Evolutionary conservation across 129 eudicot species (phyloP), one percentile per base, ranked within the genome.

Genomic region (Escallonia herrerae): DNA sequence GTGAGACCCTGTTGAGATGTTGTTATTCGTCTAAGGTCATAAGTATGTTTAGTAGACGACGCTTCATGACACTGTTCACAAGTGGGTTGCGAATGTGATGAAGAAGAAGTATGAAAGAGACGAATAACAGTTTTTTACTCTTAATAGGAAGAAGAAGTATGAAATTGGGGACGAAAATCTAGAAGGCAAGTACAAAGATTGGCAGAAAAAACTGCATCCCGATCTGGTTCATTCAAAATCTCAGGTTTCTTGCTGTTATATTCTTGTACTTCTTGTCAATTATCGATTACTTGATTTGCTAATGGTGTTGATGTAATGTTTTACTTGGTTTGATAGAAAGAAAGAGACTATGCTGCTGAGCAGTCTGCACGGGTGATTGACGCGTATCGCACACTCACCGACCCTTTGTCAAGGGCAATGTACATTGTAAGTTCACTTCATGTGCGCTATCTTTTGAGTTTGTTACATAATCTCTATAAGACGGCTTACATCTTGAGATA

Each of bases 131-230:
- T 22, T 22, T 22, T 15, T 63, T 55, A 60, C 13, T 13, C 40
- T 60, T 59, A 38, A 46, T 64, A 91, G 97, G 81, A 90, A 82
- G 57, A 74, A 78, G 75, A 81, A 66, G 63, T 87, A 76, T 60
- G 82, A 82, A 2, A 72, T 91, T 55, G 86, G 80, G 51, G 88
- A 64, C 41, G 86, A 73, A 54, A 78, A 78, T 70, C 68, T 91
- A 37, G 95, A 87, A 73, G 87, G 95, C 60, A 91, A 75, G 62
- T 91, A 87, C 59, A 87, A 91, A 71, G 83, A 81, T 58, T 91
- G 97, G 97, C 96, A 91, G 85, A 91, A 87, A 64, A 87, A 87
- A 68, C 76, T 91, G 57, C 97, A 91, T 61, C 97, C 97, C 68
- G 97, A 91, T 77, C 72, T 87, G 4, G 97, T 87, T 67, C 96